Evolutionary conservation across 2,329 filamentous ascomycete species (phyloP), one percentile per base, ranked within the genome.

Genomic region (Huntiella abstrusa): DNA sequence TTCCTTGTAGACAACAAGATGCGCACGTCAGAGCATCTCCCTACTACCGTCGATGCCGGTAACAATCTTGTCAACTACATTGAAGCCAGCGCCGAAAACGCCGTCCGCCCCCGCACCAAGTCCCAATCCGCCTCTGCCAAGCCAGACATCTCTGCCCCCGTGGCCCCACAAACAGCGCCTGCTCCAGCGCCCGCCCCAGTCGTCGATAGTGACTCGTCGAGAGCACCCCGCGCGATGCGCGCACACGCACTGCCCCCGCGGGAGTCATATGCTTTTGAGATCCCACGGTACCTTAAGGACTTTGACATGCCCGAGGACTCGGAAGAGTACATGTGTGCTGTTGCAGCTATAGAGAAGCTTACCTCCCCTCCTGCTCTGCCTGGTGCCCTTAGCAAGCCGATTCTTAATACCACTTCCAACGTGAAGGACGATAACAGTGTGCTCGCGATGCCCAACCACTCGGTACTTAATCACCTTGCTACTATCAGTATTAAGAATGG

Each of bases 351-450:
- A 46, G 76, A 80, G 53, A 84, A 83, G 55, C 69, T 88, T n/a
- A 77, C 85, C 1, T 77, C 77, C 17, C 88, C 91, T 4, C 91
- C 91, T 1, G 78, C 74, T 53, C 69, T 98, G 39, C 91, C 91
- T 1, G 77, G 91, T 42, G 96, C 96, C 64, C 66, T 98, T 43
- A 83, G 81, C 54, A 94, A 94, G 64, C 91, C 87, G 32, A 95
- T 98, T 50, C 65, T 98, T 53, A 98, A 98, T 60, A 83, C 83
- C 42, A 80, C 78, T 2, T 86, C 84, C 19, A 78, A 88, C 5
- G 85, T 94, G 70, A 96, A 96, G 66, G 91, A 98, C 59, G 91
- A 98, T 63, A 94, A 88, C 61, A 95, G 87, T 63, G 91, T 98
- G 51, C 66, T 98, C 52, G 91, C 85, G 54, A 88, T 95, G 73